A percentile compares a stretch with the other conserved stretches of the same genome.
Conservation (phyloP, 768 basidiomycete species). For the Ramaria sp. region DNA sequence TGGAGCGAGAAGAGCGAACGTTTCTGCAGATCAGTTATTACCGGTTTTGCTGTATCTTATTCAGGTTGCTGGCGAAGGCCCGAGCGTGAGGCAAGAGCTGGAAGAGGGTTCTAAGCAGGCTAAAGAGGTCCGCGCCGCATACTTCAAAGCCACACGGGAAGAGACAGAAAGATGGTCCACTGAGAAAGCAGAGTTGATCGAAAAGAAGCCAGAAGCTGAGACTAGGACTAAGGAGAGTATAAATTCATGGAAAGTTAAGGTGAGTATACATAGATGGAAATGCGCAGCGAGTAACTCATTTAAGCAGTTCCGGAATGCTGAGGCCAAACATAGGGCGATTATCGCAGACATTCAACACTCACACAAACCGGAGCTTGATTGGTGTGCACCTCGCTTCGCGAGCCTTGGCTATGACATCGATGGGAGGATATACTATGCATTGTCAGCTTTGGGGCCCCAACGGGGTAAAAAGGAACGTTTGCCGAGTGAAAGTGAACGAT, state of each 20-base stretch:
- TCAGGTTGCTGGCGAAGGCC: constrained; percentile 35
- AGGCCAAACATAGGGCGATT: constrained; percentile 36
- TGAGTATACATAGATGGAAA: constrained; percentile 4
- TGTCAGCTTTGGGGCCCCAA: constrained; percentile 30
- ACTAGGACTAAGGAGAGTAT: constrained; percentile 7
- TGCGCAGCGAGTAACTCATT: not conserved
- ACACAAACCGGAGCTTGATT: constrained; percentile 35
- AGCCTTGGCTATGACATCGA: constrained; percentile 60
- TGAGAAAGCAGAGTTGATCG: constrained; percentile 26
- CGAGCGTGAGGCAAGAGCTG: constrained; percentile 43
- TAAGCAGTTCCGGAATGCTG: constrained; percentile 11
- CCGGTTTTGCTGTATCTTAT: constrained; percentile 56
- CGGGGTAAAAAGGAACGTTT: constrained; percentile 12
- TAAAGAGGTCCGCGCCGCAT: constrained; percentile 42
- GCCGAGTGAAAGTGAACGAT: constrained; percentile 38
- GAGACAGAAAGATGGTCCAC: constrained; percentile 45
- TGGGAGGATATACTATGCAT: constrained; percentile 56
- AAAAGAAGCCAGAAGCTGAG: constrained; percentile 21
- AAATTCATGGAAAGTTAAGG: constrained; percentile 13
- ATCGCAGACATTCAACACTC: constrained; percentile 35
- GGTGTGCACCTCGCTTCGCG: constrained; percentile 41
- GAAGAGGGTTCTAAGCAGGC: constrained; percentile 45
- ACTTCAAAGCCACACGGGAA: constrained; percentile 39
- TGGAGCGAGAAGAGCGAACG: not conserved
- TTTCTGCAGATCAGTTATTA: constrained; percentile 46